A percentile compares a stretch with the other conserved stretches of the same genome.
Conservation (phyloP, 495 filamentous ascomycete species). For the Aspergillus avenaceus region DNA sequence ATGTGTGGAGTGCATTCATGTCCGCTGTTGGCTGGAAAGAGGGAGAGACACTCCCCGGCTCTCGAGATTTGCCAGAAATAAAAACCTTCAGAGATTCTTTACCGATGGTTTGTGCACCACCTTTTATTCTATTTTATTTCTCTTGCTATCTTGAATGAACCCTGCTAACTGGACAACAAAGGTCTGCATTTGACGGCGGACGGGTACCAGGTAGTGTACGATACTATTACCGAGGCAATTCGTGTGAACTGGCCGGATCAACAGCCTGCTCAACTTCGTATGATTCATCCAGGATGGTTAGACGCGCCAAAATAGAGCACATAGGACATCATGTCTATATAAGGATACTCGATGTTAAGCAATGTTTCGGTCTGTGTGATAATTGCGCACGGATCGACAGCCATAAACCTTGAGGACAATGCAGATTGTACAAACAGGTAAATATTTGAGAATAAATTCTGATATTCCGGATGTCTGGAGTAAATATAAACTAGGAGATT, state of each 20-base stretch:
- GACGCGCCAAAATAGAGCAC: constrained; percentile 41
- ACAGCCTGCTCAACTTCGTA: constrained; percentile 45
- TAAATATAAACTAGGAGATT: no score
- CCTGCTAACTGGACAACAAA: constrained; percentile 20
- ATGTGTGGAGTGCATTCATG: constrained; percentile 75
- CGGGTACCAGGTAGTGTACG: constrained; percentile 57
- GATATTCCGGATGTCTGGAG: no score
- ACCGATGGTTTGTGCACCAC: constrained; percentile 56
- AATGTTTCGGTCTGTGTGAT: background rate
- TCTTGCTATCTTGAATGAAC: background rate
- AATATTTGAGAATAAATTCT: no score
- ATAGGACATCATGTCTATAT: no score
- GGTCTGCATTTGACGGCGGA: constrained; percentile 61
- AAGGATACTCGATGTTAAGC: no score
- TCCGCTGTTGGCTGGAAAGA: constrained; percentile 57
- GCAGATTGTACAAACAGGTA: no score
- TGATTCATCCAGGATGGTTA: constrained; percentile 52
- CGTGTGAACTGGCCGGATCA: constrained; percentile 54
- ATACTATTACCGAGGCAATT: constrained; percentile 52
- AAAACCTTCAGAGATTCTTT: constrained; percentile 48
- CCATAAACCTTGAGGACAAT: no score
- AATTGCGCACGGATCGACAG: background rate
- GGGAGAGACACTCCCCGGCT: constrained; percentile 50
- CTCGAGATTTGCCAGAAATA: constrained; percentile 44
- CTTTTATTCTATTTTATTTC: constrained; percentile 3